Conservation (phyloP, 2,329 filamentous ascomycete species). For the Hypomyces rosellus region DNA sequence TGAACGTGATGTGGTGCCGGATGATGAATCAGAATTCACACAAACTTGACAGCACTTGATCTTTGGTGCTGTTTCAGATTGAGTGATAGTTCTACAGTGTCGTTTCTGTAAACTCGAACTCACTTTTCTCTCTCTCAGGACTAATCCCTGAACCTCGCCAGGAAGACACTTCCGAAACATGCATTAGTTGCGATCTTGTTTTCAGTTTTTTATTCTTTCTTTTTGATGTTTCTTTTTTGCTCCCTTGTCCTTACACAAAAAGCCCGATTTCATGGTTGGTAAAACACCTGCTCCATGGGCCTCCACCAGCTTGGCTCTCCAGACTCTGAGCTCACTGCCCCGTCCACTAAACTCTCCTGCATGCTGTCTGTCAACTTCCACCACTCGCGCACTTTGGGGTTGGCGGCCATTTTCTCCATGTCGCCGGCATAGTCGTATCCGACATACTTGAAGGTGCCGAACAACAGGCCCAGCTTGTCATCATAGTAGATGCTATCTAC, state of each 20-base stretch:
- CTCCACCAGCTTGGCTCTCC: slow-evolving; percentile 64
- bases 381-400: slow-evolving; percentile 69
- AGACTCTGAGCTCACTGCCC: slow-evolving; percentile 51
- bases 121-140: too few species aligned
- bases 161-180: too few species aligned
- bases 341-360: slow-evolving; percentile 59
- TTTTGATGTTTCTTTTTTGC: neutral
- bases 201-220: too few species aligned
- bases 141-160: too few species aligned
- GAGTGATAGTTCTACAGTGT: too few species aligned
- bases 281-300: slow-evolving; percentile 63
- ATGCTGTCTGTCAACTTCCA: slow-evolving; percentile 74
- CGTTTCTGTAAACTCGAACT: too few species aligned
- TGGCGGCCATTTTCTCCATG: slow-evolving; percentile 69
- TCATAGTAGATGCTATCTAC: slow-evolving; percentile 70
- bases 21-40: too few species aligned
- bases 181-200: too few species aligned
- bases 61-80: too few species aligned
- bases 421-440: slow-evolving; percentile 66
- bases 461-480: slow-evolving; percentile 55
- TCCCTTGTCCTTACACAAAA: neutral
- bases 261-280: slow-evolving; percentile 37
- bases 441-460: slow-evolving; percentile 74
- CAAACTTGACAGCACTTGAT: too few species aligned
- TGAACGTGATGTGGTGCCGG: too few species aligned